These are phyloP conservation scores for Sphaerobolus stellatus DNA, from an alignment of 1,284 basidiomycete genomes.

Conservation along the genomic window DNA sequence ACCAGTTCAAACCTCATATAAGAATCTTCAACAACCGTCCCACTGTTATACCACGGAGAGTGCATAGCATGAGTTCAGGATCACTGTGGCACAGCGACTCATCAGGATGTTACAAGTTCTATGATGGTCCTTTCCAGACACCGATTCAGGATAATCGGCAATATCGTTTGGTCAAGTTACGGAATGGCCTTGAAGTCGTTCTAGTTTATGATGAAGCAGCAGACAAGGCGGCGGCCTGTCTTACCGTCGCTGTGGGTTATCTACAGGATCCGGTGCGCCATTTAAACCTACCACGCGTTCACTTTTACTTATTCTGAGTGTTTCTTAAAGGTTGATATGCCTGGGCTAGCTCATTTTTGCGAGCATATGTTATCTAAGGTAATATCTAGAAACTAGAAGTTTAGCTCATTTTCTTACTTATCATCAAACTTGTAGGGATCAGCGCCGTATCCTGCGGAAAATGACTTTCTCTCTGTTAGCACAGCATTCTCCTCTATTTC, in stretches of 20 bases:
- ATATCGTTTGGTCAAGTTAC: slow-evolving; percentile 54
- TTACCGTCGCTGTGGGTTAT: slow-evolving; percentile 66
- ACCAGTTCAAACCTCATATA: too few relatives aligned
- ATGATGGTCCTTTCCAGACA: too few relatives aligned
- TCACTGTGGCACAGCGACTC: too few relatives aligned
- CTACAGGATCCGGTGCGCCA: slow-evolving; percentile 56
- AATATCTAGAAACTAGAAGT: slow-evolving; percentile 1
- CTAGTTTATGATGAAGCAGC: slow-evolving; percentile 59
- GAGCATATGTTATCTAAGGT: slow-evolving; percentile 55
- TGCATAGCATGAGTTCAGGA: too few relatives aligned
- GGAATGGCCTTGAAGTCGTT: slow-evolving; percentile 62
- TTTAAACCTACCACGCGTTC: neutral
- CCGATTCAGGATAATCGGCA: slow-evolving; percentile 43
- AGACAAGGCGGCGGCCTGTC: slow-evolving; percentile 65
- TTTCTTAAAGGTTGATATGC: slow-evolving; percentile 35
- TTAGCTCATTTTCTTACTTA: slow-evolving; percentile 18
- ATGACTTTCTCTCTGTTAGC: slow-evolving; percentile 49
- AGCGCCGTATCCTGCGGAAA: slow-evolving; percentile 52
- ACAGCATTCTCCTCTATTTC: neutral
- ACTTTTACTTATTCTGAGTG: neutral
- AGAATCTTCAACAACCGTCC: too few relatives aligned
- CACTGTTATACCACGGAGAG: too few relatives aligned
- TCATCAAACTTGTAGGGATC: slow-evolving; percentile 32
- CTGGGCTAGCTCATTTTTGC: slow-evolving; percentile 53
- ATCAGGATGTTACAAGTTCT: too few relatives aligned